Percentiles rank a stretch among this genome's conserved stretches.
Conservation (phyloP, 2,329 filamentous ascomycete species). For the Phyllosticta paracitricarpa region DNA sequence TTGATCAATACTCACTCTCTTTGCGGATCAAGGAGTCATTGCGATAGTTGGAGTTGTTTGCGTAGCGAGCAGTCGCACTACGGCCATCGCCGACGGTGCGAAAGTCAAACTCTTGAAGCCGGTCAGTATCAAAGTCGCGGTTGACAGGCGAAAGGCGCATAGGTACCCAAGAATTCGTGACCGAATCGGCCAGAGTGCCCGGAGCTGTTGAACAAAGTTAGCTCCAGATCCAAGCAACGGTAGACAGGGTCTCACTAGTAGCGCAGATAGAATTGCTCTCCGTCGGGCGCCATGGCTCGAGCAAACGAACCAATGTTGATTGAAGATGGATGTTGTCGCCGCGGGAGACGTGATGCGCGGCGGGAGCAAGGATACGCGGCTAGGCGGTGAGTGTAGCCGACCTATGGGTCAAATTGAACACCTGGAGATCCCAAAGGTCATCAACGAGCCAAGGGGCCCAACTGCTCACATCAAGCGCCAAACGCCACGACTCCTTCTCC, state of each 20-base stretch:
- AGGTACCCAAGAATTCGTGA: slow-evolving; percentile 86
- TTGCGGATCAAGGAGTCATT: slow-evolving; percentile 98
- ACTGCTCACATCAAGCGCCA: slow-evolving; percentile 4
- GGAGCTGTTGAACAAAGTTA: slow-evolving; percentile 53
- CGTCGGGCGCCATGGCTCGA: slow-evolving; percentile 50
- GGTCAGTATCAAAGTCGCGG: too few relatives aligned
- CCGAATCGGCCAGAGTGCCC: slow-evolving; percentile 96
- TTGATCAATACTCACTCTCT: slow-evolving; percentile 67
- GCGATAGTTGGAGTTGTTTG: slow-evolving; percentile 98
- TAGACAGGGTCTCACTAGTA: slow-evolving; percentile 68
- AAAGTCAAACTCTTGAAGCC: slow-evolving; percentile 78
- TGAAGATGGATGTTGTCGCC: slow-evolving; percentile 6
- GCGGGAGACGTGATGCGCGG: slow-evolving; percentile 5
- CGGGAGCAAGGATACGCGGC: slow-evolving; percentile 5
- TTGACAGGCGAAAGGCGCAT: neutral
- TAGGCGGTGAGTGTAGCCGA: slow-evolving; percentile 9
- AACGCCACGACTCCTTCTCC: slow-evolving; percentile 7
- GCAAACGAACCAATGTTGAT: slow-evolving; percentile 16
- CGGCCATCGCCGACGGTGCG: slow-evolving; percentile 83
- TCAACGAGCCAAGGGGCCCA: slow-evolving; percentile 10
- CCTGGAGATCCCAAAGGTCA: slow-evolving; percentile 10
- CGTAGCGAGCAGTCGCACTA: slow-evolving; percentile 89
- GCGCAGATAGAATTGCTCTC: slow-evolving; percentile 85
- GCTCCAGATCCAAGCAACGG: slow-evolving; percentile 23
- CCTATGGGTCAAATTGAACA: slow-evolving; percentile 11